These are phyloP conservation scores for Hyphodiscus sp. DNA, from an alignment of 2,329 filamentous ascomycete species.

Conservation along the genomic window DNA sequence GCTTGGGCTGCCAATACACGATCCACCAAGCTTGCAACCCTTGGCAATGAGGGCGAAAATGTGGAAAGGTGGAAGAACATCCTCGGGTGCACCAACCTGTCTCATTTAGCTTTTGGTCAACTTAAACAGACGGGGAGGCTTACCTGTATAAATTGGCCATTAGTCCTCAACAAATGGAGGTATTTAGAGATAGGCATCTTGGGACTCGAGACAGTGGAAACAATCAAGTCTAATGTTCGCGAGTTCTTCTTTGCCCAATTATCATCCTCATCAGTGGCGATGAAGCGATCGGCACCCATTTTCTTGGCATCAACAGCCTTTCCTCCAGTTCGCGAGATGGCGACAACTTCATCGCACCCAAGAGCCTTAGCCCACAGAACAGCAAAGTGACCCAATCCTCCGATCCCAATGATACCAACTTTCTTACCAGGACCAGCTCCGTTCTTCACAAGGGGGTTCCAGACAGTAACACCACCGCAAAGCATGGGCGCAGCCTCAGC, in stretches of 20 bases:
- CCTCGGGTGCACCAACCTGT: slow-evolving; percentile 56
- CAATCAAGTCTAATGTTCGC: slow-evolving; percentile 49
- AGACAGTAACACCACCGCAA: slow-evolving; percentile 72
- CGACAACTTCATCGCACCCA: slow-evolving; percentile 59
- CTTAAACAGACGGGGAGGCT: not conserved
- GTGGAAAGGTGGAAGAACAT: slow-evolving; percentile 44
- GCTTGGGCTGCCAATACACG: slow-evolving; percentile 32
- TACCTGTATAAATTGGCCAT: slow-evolving; percentile 55
- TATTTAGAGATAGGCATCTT: slow-evolving; percentile 59
- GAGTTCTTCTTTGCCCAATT: slow-evolving; percentile 49
- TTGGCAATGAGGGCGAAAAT: slow-evolving; percentile 52
- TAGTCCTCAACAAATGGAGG: slow-evolving; percentile 49
- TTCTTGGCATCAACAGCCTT: slow-evolving; percentile 55
- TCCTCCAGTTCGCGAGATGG: slow-evolving; percentile 51
- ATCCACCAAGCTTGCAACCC: slow-evolving; percentile 41
- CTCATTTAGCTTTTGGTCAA: not conserved
- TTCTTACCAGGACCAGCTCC: slow-evolving; percentile 63
- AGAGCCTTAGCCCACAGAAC: slow-evolving; percentile 66
- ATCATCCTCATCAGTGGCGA: slow-evolving; percentile 49
- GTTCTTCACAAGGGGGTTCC: slow-evolving; percentile 59
- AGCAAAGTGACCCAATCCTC: slow-evolving; percentile 67
- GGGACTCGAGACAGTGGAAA: slow-evolving; percentile 49
- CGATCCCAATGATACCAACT: slow-evolving; percentile 61
- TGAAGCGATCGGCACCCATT: slow-evolving; percentile 52
- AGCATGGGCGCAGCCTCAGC: slow-evolving; percentile 60